Conservation (phyloP, 495 filamentous ascomycete genomes). For the Trichoderma virens region DNA sequence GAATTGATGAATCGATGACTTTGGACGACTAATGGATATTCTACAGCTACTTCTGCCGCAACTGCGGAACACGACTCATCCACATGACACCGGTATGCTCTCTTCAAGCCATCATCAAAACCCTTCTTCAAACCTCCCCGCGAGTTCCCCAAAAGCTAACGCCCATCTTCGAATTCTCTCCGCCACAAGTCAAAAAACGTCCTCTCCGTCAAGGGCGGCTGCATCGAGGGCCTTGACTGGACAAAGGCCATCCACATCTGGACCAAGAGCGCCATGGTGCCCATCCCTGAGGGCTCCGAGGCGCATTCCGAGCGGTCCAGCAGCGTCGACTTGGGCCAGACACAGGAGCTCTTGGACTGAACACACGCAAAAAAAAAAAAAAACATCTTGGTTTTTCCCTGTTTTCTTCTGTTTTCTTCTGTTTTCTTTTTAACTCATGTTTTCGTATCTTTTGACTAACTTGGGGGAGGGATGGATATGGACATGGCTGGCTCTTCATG, state of each 20-base stretch:
- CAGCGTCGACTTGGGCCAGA: background rate
- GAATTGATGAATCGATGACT: background rate
- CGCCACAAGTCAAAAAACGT: slow-evolving; percentile 36
- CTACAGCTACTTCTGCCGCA: slow-evolving; percentile 49
- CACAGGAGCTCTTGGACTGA: background rate
- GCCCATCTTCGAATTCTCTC: background rate
- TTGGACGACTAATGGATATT: background rate
- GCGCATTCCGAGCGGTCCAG: slow-evolving; percentile 35
- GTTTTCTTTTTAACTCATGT: background rate
- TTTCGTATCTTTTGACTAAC: too few species aligned
- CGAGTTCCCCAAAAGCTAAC: background rate
- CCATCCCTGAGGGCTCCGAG: slow-evolving; percentile 52
- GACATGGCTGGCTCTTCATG: too few species aligned
- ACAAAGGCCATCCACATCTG: slow-evolving; percentile 51
- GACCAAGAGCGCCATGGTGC: slow-evolving; percentile 53
- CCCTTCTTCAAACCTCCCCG: background rate
- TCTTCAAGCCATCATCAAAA: background rate
- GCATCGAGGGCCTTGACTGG: slow-evolving; percentile 52
- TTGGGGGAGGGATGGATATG: too few species aligned
- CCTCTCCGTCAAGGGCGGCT: slow-evolving; percentile 54
- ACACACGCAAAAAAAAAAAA: too few species aligned
- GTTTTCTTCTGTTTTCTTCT: background rate
- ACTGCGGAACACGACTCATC: slow-evolving; percentile 51
- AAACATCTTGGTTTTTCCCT: background rate
- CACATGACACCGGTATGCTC: slow-evolving; percentile 40